These are phyloP conservation scores for Melaleuca quinquenervia DNA, from an alignment of 345 rosid species.

Conservation along the genomic window DNA sequence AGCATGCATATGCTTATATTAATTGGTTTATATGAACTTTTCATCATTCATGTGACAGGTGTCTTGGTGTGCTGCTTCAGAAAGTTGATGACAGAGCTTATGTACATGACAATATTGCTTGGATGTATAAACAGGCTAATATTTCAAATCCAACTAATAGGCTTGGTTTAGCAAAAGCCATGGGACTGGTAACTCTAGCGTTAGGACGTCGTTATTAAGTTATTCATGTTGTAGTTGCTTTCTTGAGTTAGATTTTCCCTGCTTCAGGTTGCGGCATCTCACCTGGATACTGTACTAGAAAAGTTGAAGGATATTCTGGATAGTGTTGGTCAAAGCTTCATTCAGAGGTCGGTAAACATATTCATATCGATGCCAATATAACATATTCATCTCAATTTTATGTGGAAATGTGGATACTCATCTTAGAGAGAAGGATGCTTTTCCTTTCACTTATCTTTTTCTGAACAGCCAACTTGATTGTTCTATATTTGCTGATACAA, in stretches of 20 bases:
- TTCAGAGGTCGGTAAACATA: conserved; percentile 47
- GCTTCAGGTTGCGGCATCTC: conserved; percentile 93
- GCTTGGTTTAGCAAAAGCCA: conserved; percentile 97
- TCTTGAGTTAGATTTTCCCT: conserved; percentile 8
- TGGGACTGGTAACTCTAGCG: conserved; percentile 75
- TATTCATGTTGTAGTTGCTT: not conserved
- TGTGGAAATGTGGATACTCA: not conserved
- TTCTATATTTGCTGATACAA: not conserved
- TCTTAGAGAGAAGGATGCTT: not conserved
- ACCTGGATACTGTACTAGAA: conserved; percentile 85
- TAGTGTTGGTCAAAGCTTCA: conserved; percentile 65
- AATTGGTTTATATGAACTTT: not conserved
- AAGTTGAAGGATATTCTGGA: conserved; percentile 85
- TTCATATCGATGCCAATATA: conserved; percentile 7
- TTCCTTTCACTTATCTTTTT: not conserved
- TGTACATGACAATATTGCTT: conserved; percentile 75
- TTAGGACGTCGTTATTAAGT: conserved; percentile 3
- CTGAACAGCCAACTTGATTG: not conserved
- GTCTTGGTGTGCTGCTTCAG: conserved; percentile 89
- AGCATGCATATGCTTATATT: not conserved
- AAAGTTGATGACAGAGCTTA: conserved; percentile 75
- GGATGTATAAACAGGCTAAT: conserved; percentile 84
- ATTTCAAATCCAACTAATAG: conserved; percentile 77
- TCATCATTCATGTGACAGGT: conserved; percentile 31
- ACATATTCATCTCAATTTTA: not conserved